A percentile compares a stretch with the other conserved stretches of the same genome.
These are phyloP conservation scores for Exophiala calicioides DNA, from an alignment of 2,329 filamentous ascomycete genomes.

Conservation along the genomic window DNA sequence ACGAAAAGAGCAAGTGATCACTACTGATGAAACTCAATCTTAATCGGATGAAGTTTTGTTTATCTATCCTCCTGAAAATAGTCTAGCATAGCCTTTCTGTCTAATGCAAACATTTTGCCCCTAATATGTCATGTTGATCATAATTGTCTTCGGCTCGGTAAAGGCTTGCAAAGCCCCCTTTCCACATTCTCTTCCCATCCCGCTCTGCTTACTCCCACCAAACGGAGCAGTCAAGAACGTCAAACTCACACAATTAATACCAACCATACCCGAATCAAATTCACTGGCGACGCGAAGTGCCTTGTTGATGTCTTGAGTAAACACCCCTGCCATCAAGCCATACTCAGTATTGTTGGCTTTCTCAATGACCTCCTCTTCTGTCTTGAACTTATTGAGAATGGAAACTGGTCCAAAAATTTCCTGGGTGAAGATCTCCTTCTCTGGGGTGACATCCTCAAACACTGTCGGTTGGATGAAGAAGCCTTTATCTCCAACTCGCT, in stretches of 20 bases:
- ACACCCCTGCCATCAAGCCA: constrained; percentile 44
- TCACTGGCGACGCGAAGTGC: constrained; percentile 42
- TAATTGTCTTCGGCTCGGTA: constrained; percentile 40
- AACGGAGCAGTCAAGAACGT: constrained; percentile 41
- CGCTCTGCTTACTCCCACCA: constrained; percentile 47
- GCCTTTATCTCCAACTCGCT: constrained; percentile 38
- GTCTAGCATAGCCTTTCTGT: too few relatives aligned
- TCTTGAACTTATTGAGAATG: constrained; percentile 39
- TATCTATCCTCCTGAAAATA: too few relatives aligned
- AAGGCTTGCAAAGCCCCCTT: constrained; percentile 42
- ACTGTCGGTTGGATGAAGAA: constrained; percentile 42
- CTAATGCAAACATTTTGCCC: too few relatives aligned
- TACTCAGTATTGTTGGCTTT: constrained; percentile 43
- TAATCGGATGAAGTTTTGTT: too few relatives aligned
- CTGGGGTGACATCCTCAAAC: constrained; percentile 35
- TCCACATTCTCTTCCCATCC: constrained; percentile 52
- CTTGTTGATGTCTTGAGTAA: constrained; percentile 42
- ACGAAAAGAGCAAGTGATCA: too few relatives aligned
- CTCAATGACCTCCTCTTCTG: constrained; percentile 40
- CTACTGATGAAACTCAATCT: too few relatives aligned
- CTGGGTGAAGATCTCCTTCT: constrained; percentile 39
- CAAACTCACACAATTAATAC: constrained; percentile 46
- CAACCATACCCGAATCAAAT: constrained; percentile 47
- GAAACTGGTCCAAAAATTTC: constrained; percentile 47
- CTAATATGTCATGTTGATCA: too few relatives aligned